phyloP scores from a whole-genome alignment of 78 protist species.

The Cavenderia fasciculata region DNA sequence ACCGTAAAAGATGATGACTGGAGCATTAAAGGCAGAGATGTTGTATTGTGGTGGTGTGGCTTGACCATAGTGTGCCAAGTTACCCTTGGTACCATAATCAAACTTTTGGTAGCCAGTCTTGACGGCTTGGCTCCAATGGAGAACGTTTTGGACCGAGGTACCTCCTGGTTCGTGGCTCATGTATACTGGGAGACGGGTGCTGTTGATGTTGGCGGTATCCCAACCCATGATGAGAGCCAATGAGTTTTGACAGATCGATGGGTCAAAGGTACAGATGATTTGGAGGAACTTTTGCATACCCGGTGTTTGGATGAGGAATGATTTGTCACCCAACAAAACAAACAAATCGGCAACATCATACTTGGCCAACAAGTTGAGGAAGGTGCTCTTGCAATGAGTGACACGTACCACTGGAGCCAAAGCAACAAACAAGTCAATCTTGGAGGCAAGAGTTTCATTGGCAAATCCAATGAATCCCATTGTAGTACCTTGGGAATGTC shows the following conservation, averaged over 20 bases:
- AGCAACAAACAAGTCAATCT: constrained; percentile 75
- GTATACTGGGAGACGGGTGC: constrained; percentile 56
- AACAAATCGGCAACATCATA: constrained; percentile 48
- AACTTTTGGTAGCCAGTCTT: constrained; percentile 57
- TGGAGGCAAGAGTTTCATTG: neutral
- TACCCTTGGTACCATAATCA: constrained; percentile 49
- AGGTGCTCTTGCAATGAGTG: constrained; percentile 18
- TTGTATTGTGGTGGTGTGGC: constrained; percentile 54
- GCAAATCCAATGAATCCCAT: constrained; percentile 66
- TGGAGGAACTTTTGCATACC: constrained; percentile 46
- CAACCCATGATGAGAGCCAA: constrained; percentile 69
- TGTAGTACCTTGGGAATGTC: constrained; percentile 80
- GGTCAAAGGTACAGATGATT: constrained; percentile 32
- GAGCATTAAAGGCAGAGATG: constrained; percentile 17
- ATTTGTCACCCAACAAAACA: constrained; percentile 63
- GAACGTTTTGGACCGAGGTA: constrained; percentile 76
- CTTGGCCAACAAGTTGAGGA: constrained; percentile 55
- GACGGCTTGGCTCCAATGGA: constrained; percentile 78
- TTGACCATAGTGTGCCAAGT: constrained; percentile 45
- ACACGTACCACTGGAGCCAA: constrained; percentile 79
- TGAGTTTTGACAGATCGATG: constrained; percentile 34
- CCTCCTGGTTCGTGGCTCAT: constrained; percentile 84
- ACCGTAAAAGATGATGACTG: constrained; percentile 33
- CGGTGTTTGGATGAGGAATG: constrained; percentile 72
- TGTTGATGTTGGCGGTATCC: constrained; percentile 44